Base-by-base conservation (phyloP, 2,329 filamentous ascomycete genomes). In the Exophiala oligosperma region DNA sequence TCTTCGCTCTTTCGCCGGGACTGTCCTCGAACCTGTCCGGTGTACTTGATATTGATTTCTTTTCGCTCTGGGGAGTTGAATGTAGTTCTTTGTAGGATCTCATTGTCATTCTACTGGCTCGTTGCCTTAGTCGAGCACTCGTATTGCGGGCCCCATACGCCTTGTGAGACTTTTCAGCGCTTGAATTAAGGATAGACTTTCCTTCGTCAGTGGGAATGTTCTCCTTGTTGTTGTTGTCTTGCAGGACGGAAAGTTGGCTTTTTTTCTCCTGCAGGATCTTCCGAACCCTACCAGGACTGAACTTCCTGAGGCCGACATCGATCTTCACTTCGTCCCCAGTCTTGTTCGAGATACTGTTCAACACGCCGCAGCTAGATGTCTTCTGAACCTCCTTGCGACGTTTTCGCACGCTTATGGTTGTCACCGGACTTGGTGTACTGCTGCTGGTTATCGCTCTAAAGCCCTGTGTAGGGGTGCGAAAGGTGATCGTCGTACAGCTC, bases 281-380 rank as follows among this genome's bases (percentile, higher is more conserved):
- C 2, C 58, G 49, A 12, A 66, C 32, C 28, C 62, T 66, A n/a
- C 54, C 52, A 5, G 64, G 62, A 38, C 60, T 64, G 14, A 61
- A 44, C 38, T 63, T 64, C 35, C 64, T 53, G 4, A 59, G 23
- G 41, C 52, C 49, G 9, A 40, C 43, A 26, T 50, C 57, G 6
- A 21, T 48, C 44, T 56, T 61, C 11, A 38, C 47, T 1, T 47
- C 54, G 49, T 63, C 62, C 5, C 55, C 58, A 14, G 40, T 53
- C 38, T 57, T 51, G 44, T 59, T 53, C 37, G 55, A 54, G 41
- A 59, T 54, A n/a, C 46, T 52, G 41, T 47, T 52, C 12, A 61
- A 46, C 12, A 48, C 51, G 38, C 50, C 48, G 35, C 50, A 49
- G 23, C 56, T 55, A 4, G 38, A 49, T 14, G 26, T 50, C 21